phyloP scores from a whole-genome alignment of 805 yeast species.

The Lachancea nothofagi region DNA sequence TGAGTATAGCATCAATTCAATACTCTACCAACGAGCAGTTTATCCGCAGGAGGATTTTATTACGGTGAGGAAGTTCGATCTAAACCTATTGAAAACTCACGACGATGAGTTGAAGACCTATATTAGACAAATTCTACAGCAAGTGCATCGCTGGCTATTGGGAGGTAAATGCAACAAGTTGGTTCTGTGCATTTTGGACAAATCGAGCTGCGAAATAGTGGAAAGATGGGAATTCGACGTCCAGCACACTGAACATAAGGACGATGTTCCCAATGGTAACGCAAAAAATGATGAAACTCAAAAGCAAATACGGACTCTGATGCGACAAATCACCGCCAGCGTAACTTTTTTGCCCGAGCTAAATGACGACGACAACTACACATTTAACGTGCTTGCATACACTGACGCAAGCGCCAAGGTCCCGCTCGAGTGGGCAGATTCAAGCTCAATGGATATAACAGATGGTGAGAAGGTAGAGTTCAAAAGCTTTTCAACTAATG shows the following conservation, averaged over 20 bases:
- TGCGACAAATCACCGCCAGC: conserved; percentile 84
- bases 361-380: conserved; percentile 49
- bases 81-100: conserved; percentile 62
- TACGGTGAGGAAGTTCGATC: conserved; percentile 70
- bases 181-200: conserved; percentile 67
- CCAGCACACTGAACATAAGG: conserved; percentile 30
- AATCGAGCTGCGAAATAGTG: conserved; percentile 57
- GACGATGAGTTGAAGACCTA: conserved; percentile 75
- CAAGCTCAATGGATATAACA: conserved; percentile 52
- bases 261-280: conserved; percentile 7
- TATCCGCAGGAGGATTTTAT: conserved; percentile 84
- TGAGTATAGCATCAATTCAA: conserved; percentile 71
- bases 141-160: conserved; percentile 68
- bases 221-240: conserved; percentile 87
- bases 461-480: conserved; percentile 67
- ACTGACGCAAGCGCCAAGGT: conserved; percentile 64
- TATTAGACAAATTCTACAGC: conserved; percentile 59
- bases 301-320: conserved; percentile 73
- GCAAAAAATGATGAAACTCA: conserved; percentile 43
- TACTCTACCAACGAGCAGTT: conserved; percentile 82
- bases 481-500: conserved; percentile 58
- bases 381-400: conserved; percentile 80
- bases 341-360: conserved; percentile 79
- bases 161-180: conserved; percentile 62
- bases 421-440: conserved; percentile 82